These are phyloP conservation scores for Simplicillium sp. DNA, from an alignment of 2,329 filamentous ascomycete species.

Conservation along the genomic window DNA sequence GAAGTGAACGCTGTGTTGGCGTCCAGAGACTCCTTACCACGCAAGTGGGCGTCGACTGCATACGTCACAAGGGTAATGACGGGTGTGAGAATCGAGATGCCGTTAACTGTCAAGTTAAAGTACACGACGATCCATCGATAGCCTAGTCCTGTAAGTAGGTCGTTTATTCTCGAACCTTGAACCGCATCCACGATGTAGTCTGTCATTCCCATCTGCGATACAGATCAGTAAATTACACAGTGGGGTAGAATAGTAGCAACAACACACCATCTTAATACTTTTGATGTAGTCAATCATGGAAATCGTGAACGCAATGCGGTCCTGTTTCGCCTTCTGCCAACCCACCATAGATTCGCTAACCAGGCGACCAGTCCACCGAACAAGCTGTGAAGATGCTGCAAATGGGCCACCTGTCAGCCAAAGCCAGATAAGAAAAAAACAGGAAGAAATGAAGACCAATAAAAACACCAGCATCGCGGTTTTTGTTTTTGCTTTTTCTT, in stretches of 20 bases:
- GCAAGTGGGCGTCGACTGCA: constrained; percentile 1
- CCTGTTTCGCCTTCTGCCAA: not conserved
- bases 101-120: not conserved
- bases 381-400: not conserved
- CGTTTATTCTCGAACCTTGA: not conserved
- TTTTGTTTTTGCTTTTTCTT: no score
- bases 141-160: not conserved
- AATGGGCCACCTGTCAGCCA: no score
- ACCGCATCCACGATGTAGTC: not conserved
- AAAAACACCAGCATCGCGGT: no score
- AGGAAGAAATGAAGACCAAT: not conserved
- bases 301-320: not conserved
- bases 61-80: constrained; percentile 2
- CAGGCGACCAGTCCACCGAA: not conserved
- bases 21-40: constrained; percentile 1
- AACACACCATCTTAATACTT: not conserved
- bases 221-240: not conserved
- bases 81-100: not conserved
- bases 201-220: not conserved
- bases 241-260: not conserved
- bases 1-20: constrained; percentile 1
- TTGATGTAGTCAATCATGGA: not conserved
- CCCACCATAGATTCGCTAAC: not conserved
- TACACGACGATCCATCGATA: not conserved
- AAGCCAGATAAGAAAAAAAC: no score